phyloP scores from a whole-genome alignment of 2,329 filamentous ascomycete species.

The Plectosphaerella sp. region DNA sequence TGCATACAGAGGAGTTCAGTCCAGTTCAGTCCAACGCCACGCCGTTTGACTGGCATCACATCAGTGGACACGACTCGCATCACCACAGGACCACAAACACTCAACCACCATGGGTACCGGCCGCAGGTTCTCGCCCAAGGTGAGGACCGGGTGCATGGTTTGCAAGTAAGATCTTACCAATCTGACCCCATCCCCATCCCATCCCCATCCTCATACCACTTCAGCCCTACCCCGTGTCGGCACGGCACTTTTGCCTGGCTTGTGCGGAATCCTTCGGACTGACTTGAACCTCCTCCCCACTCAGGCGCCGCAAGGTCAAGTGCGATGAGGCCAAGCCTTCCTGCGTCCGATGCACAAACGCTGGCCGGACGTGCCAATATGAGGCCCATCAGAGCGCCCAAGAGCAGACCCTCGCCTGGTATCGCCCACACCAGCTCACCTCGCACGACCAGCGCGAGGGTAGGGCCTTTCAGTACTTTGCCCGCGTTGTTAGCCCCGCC shows the following conservation, averaged over 20 bases:
- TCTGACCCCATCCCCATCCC: constrained; percentile 15
- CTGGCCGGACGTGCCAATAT: constrained; percentile 39
- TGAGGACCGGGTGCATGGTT: constrained; percentile 46
- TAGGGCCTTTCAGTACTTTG: constrained; percentile 8
- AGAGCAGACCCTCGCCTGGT: constrained; percentile 9
- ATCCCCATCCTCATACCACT: background rate
- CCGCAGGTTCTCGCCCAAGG: constrained; percentile 20
- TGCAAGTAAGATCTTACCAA: constrained; percentile 38
- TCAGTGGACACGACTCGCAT: too few species aligned
- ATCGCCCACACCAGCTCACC: constrained; percentile 9
- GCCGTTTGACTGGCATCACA: too few species aligned
- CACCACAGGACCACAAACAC: too few species aligned
- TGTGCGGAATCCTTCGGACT: background rate
- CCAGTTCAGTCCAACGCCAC: too few species aligned
- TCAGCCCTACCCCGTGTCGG: background rate
- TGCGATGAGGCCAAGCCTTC: constrained; percentile 51
- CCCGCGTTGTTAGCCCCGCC: constrained; percentile 6
- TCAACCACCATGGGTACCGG: too few species aligned
- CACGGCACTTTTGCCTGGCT: background rate
- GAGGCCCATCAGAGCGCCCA: background rate
- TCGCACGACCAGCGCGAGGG: constrained; percentile 12
- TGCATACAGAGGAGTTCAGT: too few species aligned
- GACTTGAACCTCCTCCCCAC: background rate
- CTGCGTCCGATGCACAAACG: constrained; percentile 49
- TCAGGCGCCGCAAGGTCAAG: constrained; percentile 50